Evolutionary conservation across 2,329 filamentous ascomycete genomes (phyloP), one percentile per base, ranked within the genome.

Genomic region (Monosporascus sp.): DNA sequence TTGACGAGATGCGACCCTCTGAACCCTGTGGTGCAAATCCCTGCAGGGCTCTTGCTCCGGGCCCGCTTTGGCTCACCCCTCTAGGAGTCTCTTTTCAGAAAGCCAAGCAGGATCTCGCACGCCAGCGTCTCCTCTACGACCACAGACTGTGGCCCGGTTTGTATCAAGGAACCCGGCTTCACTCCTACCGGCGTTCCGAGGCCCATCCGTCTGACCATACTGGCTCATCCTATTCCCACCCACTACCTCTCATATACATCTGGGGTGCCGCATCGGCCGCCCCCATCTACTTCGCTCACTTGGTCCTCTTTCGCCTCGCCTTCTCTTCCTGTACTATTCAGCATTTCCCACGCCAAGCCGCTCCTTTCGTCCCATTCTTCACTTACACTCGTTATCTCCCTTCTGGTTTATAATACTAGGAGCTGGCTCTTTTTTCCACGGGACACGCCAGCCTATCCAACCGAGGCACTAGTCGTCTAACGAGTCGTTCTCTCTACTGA

Each of bases 371-470:
- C 57, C 61, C 63, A 56, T 60, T 56, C 58, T 66, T 65, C 63
- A 66, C 62, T 64, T 59, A 58, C 56, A 63, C 58, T 67, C 72
- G 67, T 70, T 71, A 73, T 71, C 69, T 69, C 69, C 66, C 67
- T 67, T 72, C 69, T 67, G 62, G 66, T 69, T 69, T 73, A 72
- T 72, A 72, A 72, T 67, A 69, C 75, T 75, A 74, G 72, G 77
- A 81, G 77, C 78, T 78, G 78, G 78, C 73, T 79, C 77, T 80
- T 46, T 75, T 77, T 71, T 64, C 63, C 63, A 70, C 70, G 67
- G 66, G 70, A 72, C 69, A 64, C 57, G 57, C 65, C 70, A 70
- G 68, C 67, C 60, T 63, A 62, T 61, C 57, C 63, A 61, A 68
- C 62, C 63, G 66, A 67, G 64, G 20, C 63, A 62, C 61, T 60